A percentile compares a stretch with the other conserved stretches of the same genome.
Conservation (phyloP, 768 basidiomycete species). For the Terana coerulea region DNA sequence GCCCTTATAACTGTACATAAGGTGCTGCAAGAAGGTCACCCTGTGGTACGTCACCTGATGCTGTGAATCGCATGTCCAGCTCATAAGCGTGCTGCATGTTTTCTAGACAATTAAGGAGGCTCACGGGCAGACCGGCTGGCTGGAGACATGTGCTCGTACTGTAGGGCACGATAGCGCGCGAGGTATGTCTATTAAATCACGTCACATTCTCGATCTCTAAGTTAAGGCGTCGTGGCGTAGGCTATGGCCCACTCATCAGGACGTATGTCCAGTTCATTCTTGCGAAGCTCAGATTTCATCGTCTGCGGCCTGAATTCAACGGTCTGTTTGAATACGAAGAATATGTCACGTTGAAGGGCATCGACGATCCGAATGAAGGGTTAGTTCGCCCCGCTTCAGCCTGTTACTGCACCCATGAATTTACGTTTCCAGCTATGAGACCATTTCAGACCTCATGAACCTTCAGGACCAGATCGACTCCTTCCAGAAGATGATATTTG, state of each 20-base stretch:
- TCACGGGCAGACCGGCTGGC: constrained; percentile 95
- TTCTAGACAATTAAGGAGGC: constrained; percentile 93
- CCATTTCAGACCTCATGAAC: constrained; percentile 95
- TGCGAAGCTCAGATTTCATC: constrained; percentile 94
- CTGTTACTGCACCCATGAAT: constrained; percentile 11
- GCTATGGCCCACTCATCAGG: constrained; percentile 89
- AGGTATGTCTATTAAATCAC: constrained; percentile 41
- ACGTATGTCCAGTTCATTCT: constrained; percentile 96
- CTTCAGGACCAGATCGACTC: constrained; percentile 98
- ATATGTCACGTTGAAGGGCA: constrained; percentile 94
- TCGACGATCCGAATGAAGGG: constrained; percentile 99
- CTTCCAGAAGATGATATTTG: constrained; percentile 96
- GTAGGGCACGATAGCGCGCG: constrained; percentile 73
- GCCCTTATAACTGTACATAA: constrained; percentile 97
- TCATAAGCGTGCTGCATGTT: too few species aligned
- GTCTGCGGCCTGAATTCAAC: constrained; percentile 95
- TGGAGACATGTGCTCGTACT: constrained; percentile 94
- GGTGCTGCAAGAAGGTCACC: constrained; percentile 96
- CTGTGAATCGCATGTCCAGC: too few species aligned
- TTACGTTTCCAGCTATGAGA: constrained; percentile 59
- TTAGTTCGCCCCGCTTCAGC: constrained; percentile 36
- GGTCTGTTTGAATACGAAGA: constrained; percentile 99
- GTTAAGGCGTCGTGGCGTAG: constrained; percentile 39
- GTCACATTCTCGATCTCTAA: not conserved
- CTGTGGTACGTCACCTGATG: constrained; percentile 55